Base-by-base conservation (phyloP, 352 stramenopile species). In the Aphanomyces astaci region DNA sequence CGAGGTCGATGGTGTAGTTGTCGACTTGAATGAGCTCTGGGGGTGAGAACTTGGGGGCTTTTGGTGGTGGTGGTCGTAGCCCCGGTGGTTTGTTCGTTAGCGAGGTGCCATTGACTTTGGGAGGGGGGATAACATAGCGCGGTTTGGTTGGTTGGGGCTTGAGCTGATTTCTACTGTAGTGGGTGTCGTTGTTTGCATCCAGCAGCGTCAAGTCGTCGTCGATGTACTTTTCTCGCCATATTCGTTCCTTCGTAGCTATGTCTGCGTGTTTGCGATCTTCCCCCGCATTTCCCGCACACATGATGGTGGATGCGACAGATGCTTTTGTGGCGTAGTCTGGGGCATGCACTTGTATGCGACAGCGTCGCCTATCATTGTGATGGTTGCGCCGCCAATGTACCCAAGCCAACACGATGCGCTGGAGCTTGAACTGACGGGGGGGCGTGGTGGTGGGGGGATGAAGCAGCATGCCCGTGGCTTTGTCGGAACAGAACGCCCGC, bases 11-110 rank as follows among this genome's bases (percentile, higher is more conserved):
- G 22, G 51, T 33, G 24, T 59, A 59, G 30, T 25, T 59, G 25
- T 59, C 51, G n/a, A 59, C 51, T 36, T 59, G 51, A 28, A 59
- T 59, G 51, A 39, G 13, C 30, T 59, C 51, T n/a, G n/a, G 4
- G 51, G 51, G 11, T 22, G 51, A 30, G 30, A 1, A 39, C 32
- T n/a, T 32, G 24, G 7, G n/a, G n/a, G n/a, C n/a, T n/a, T n/a
- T n/a, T n/a, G n/a, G n/a, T n/a, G n/a, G n/a, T n/a, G n/a, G n/a
- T n/a, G n/a, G n/a, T n/a, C n/a, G n/a, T n/a, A n/a, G n/a, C n/a
- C n/a, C n/a, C n/a, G n/a, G n/a, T n/a, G n/a, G n/a, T n/a, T n/a
- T n/a, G n/a, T n/a, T n/a, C n/a, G n/a, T n/a, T n/a, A n/a, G n/a
- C n/a, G n/a, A n/a, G n/a, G n/a, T n/a, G n/a, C n/a, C n/a, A n/a